A percentile compares a stretch with the other conserved stretches of the same genome.
phyloP scores from a whole-genome alignment of 2,329 filamentous ascomycete genomes.

The Byssothecium circinans region DNA sequence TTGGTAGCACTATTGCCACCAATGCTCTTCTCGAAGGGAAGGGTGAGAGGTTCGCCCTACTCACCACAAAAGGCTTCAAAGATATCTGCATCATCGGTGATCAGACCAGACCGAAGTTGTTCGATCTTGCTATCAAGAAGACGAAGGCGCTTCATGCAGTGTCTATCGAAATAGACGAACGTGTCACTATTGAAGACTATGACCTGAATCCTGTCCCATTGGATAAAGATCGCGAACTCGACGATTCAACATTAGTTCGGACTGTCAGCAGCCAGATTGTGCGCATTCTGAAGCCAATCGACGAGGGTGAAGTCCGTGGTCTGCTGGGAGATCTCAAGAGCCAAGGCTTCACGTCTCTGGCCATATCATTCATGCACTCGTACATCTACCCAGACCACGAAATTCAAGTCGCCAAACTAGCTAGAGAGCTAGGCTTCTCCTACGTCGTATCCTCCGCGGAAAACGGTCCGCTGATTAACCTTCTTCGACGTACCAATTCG shows the following conservation, averaged over 20 bases:
- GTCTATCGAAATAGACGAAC: constrained; percentile 24
- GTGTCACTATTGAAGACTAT: constrained; percentile 35
- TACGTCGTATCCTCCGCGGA: constrained; percentile 71
- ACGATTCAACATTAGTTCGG: constrained; percentile 14
- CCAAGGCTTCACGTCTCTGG: constrained; percentile 72
- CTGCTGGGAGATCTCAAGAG: constrained; percentile 37
- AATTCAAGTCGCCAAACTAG: constrained; percentile 70
- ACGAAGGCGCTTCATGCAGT: constrained; percentile 22
- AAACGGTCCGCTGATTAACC: constrained; percentile 76
- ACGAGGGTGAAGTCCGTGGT: constrained; percentile 10
- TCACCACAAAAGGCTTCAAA: constrained; percentile 33
- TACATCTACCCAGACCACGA: constrained; percentile 88
- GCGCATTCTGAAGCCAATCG: constrained; percentile 25
- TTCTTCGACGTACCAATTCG: constrained; percentile 70
- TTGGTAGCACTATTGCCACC: constrained; percentile 38
- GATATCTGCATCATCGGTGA: constrained; percentile 36
- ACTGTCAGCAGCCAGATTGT: constrained; percentile 32
- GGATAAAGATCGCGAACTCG: constrained; percentile 6
- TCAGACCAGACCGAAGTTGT: constrained; percentile 36
- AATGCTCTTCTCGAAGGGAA: constrained; percentile 35
- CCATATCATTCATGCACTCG: constrained; percentile 83
- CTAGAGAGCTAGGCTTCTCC: constrained; percentile 77
- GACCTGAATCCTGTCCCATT: constrained; percentile 23
- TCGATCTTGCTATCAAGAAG: constrained; percentile 25
- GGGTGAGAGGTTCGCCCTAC: constrained; percentile 29